phyloP scores from a whole-genome alignment of 257 asterid genomes.

The Phtheirospermum japonicum region DNA sequence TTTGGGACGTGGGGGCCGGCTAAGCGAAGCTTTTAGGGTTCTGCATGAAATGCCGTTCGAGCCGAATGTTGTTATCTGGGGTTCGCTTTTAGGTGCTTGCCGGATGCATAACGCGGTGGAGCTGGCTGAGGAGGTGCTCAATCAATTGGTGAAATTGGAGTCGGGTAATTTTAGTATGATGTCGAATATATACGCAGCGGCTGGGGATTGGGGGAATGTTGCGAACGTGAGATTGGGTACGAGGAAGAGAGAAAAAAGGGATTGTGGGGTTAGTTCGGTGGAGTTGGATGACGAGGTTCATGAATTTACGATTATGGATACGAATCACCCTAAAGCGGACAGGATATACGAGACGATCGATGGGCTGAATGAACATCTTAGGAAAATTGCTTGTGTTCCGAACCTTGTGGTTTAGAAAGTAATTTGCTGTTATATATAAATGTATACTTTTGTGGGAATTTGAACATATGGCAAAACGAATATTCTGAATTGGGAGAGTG shows the following conservation, averaged over 20 bases:
- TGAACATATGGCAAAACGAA: too few species aligned
- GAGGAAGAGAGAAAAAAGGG: conserved; percentile 40
- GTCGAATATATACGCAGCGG: conserved; percentile 58
- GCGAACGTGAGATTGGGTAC: conserved; percentile 52
- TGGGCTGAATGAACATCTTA: conserved; percentile 54
- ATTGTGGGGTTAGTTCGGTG: conserved; percentile 57
- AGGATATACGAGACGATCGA: conserved; percentile 50
- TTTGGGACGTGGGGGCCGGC: conserved; percentile 74
- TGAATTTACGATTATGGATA: conserved; percentile 69
- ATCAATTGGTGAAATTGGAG: conserved; percentile 44
- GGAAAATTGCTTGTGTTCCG: conserved; percentile 27
- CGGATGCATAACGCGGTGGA: conserved; percentile 52
- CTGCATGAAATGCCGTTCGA: conserved; percentile 67
- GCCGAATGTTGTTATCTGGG: conserved; percentile 69
- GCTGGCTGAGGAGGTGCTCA: conserved; percentile 49
- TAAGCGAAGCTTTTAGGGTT: conserved; percentile 63
- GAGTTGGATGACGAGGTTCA: conserved; percentile 51
- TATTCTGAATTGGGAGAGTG: neutral
- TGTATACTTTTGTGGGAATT: neutral
- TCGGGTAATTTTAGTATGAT: conserved; percentile 41
- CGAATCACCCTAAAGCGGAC: conserved; percentile 56
- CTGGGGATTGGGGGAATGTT: conserved; percentile 65
- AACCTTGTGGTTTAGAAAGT: conserved; percentile 14
- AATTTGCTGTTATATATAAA: too few species aligned
- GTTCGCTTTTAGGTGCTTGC: conserved; percentile 77